Percentiles rank a stretch among this genome's conserved stretches.
Evolutionary conservation across 345 rosid genomes (phyloP).

Genomic region (Ceriops decandra): DNA sequence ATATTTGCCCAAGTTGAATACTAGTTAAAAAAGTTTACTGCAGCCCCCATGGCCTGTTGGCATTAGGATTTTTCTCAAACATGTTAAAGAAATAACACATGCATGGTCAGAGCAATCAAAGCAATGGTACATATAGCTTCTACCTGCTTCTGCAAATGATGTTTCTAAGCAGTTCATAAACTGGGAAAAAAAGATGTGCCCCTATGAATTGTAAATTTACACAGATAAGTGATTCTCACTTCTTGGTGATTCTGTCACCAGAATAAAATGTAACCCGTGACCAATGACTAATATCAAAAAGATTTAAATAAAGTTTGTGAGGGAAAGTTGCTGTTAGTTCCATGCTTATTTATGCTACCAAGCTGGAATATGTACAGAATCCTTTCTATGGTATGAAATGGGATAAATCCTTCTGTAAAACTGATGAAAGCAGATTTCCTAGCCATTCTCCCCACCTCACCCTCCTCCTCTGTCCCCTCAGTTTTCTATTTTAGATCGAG

Average conservation of each 20-base stretch:
- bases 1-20: too few relatives aligned
- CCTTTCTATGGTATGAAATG: not conserved
- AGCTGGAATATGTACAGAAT: not conserved
- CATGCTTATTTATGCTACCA: not conserved
- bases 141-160: slow-evolving; percentile 4
- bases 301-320: not conserved
- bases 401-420: not conserved
- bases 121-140: slow-evolving; percentile 6
- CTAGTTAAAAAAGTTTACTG: not conserved
- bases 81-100: not conserved
- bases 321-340: not conserved
- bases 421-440: not conserved
- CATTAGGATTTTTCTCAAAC: not conserved
- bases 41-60: not conserved
- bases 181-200: not conserved
- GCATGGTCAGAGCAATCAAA: not conserved
- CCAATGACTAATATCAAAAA: not conserved
- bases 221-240: not conserved
- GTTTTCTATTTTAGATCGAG: not conserved
- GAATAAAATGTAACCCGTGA: not conserved
- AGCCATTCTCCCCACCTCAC: too few relatives aligned
- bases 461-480: too few relatives aligned
- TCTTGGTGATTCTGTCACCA: not conserved
- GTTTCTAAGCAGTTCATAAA: not conserved
- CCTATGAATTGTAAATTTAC: not conserved